These are phyloP conservation scores for Ceratocystis destructans DNA, from an alignment of 2,329 filamentous ascomycete genomes.

Conservation along the genomic window DNA sequence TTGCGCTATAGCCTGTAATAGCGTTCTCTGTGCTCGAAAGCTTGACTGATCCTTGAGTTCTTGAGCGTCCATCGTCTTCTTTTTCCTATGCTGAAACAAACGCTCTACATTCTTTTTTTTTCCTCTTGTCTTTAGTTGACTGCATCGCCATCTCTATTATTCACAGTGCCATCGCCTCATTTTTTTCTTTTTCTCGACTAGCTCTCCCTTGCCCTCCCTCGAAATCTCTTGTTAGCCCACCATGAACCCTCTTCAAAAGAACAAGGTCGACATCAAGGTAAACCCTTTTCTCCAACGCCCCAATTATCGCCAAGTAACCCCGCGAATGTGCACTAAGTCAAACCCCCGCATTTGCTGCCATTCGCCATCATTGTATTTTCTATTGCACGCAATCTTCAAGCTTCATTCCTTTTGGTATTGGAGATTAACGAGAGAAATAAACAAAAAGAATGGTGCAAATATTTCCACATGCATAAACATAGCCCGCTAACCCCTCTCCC, in stretches of 20 bases:
- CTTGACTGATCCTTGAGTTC: background rate
- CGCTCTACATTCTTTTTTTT: constrained; percentile 4
- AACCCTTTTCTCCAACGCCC: constrained; percentile 29
- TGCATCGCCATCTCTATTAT: constrained; percentile 4
- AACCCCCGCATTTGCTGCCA: background rate
- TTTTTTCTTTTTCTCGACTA: too few species aligned
- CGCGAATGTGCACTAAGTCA: constrained; percentile 9
- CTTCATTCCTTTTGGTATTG: background rate
- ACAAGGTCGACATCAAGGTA: constrained; percentile 94
- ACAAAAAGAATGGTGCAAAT: too few species aligned
- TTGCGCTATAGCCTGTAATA: background rate
- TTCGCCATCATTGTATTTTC: background rate
- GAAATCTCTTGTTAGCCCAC: background rate
- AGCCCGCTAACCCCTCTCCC: constrained; percentile 17
- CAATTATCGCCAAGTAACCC: constrained; percentile 2
- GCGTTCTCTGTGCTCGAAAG: background rate
- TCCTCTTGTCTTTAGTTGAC: background rate
- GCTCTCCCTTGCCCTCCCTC: background rate
- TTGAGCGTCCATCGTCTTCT: background rate
- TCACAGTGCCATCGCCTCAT: background rate
- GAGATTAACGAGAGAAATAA: too few species aligned
- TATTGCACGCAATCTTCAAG: background rate
- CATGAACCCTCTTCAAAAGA: constrained; percentile 97
- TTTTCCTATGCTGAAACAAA: background rate
- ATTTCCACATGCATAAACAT: background rate